Percentiles rank a stretch among this genome's conserved stretches.
Evolutionary conservation across 2,329 filamentous ascomycete genomes (phyloP).

Genomic region (Fusarium poae): DNA sequence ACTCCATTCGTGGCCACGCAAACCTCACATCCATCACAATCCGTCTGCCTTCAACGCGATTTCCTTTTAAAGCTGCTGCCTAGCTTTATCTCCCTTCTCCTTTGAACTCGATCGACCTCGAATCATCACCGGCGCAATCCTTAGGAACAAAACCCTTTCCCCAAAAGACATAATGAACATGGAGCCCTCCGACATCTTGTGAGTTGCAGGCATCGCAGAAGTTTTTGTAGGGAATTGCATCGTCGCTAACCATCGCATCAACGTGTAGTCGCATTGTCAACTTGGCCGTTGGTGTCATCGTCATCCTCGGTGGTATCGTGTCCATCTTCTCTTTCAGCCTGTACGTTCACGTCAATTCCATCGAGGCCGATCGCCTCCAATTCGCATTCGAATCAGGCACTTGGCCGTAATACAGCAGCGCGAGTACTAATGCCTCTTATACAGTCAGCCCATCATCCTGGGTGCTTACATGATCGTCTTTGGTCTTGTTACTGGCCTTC

Average conservation of each 20-base stretch:
- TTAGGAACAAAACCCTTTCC: background rate
- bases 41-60: conserved; percentile 38
- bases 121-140: conserved; percentile 29
- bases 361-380: conserved; percentile 4
- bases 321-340: conserved; percentile 74
- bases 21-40: conserved; percentile 35
- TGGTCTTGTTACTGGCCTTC: conserved; percentile 79
- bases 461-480: conserved; percentile 92
- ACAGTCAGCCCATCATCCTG: conserved; percentile 71
- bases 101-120: conserved; percentile 15
- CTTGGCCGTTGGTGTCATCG: conserved; percentile 86
- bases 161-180: conserved; percentile 63
- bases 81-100: conserved; percentile 22
- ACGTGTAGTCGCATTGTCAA: conserved; percentile 88
- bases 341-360: conserved; percentile 60
- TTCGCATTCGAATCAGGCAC: background rate
- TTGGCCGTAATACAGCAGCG: background rate
- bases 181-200: conserved; percentile 96
- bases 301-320: conserved; percentile 85
- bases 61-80: conserved; percentile 44
- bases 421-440: conserved; percentile 33
- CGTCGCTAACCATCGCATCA: conserved; percentile 54
- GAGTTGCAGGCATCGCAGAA: conserved; percentile 55
- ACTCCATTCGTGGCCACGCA: conserved; percentile 37
- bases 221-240: conserved; percentile 15